Conservation (phyloP, 306 rosid species). For the Myrica gale region DNA sequence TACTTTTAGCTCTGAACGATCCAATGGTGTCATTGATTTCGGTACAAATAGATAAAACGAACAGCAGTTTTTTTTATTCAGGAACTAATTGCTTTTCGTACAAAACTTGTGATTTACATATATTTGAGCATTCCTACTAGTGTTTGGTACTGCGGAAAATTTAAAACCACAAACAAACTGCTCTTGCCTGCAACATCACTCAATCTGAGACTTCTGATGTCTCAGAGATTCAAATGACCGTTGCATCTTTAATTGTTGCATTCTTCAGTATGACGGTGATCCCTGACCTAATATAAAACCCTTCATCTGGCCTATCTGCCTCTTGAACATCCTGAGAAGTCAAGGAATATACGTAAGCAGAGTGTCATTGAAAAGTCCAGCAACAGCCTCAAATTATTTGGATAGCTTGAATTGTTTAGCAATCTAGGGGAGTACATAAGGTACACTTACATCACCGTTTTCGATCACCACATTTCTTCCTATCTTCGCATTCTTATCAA, state of each 20-base stretch:
- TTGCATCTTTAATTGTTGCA: slow-evolving; percentile 79
- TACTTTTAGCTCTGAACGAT: background rate
- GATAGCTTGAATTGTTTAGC: background rate
- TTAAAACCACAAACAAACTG: slow-evolving; percentile 18
- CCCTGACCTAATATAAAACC: slow-evolving; percentile 76
- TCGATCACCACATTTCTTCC: slow-evolving; percentile 76
- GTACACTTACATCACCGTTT: slow-evolving; percentile 66
- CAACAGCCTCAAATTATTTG: background rate
- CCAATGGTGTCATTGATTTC: background rate
- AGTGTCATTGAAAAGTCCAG: background rate
- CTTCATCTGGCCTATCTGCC: slow-evolving; percentile 71
- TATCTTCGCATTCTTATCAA: slow-evolving; percentile 95
- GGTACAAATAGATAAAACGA: slow-evolving; percentile 6
- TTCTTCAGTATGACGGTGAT: slow-evolving; percentile 68
- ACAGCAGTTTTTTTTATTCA: slow-evolving; percentile 27
- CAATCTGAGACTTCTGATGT: background rate
- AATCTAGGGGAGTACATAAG: background rate
- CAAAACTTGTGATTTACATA: slow-evolving; percentile 19
- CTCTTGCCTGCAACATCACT: slow-evolving; percentile 7
- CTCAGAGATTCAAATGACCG: slow-evolving; percentile 45
- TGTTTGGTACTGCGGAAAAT: background rate
- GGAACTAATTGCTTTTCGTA: slow-evolving; percentile 3
- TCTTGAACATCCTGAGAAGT: slow-evolving; percentile 78
- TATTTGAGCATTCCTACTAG: background rate
- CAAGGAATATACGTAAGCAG: slow-evolving; percentile 18